Evolutionary conservation across 2,329 filamentous ascomycete species (phyloP).

Genomic region (Phaeosphaeriaceae sp.): DNA sequence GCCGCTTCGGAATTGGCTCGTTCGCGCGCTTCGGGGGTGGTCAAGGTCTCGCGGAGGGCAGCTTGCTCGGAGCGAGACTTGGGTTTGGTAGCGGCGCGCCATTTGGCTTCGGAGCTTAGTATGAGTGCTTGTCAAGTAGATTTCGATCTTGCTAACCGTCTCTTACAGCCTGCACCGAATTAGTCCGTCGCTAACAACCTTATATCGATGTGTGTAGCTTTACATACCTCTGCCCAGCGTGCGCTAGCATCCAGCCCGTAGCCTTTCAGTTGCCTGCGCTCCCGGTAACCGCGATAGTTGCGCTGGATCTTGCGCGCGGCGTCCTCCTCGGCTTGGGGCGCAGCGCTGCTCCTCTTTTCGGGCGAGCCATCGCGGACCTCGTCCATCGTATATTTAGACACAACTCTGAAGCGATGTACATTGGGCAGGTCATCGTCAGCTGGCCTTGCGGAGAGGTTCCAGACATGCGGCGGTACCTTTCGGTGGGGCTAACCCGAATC

Average conservation of each 20-base stretch:
- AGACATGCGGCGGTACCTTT: background rate
- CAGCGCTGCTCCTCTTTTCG: slow-evolving; percentile 1
- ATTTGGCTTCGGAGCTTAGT: slow-evolving; percentile 56
- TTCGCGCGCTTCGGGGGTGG: slow-evolving; percentile 31
- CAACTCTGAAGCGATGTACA: background rate
- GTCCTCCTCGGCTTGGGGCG: slow-evolving; percentile 29
- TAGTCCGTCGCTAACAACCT: background rate
- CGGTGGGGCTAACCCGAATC: background rate
- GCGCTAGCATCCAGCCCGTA: slow-evolving; percentile 72
- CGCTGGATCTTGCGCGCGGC: slow-evolving; percentile 56
- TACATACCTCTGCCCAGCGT: slow-evolving; percentile 72
- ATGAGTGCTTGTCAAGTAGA: slow-evolving; percentile 15
- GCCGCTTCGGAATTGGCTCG: slow-evolving; percentile 54
- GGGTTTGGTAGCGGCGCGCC: slow-evolving; percentile 59
- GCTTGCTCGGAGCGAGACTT: slow-evolving; percentile 48
- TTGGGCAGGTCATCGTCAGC: background rate
- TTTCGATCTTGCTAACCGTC: slow-evolving; percentile 48
- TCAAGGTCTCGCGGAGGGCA: slow-evolving; percentile 17
- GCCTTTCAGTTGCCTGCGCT: slow-evolving; percentile 73
- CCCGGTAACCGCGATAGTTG: slow-evolving; percentile 79
- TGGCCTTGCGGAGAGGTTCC: background rate
- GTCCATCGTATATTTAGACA: slow-evolving; percentile 12
- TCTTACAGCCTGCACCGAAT: slow-evolving; percentile 55
- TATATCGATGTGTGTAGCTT: slow-evolving; percentile 1
- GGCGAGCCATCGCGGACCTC: slow-evolving; percentile 15